Conservation (phyloP, 2,329 filamentous ascomycete genomes). For the Verticillium albo-atrum region DNA sequence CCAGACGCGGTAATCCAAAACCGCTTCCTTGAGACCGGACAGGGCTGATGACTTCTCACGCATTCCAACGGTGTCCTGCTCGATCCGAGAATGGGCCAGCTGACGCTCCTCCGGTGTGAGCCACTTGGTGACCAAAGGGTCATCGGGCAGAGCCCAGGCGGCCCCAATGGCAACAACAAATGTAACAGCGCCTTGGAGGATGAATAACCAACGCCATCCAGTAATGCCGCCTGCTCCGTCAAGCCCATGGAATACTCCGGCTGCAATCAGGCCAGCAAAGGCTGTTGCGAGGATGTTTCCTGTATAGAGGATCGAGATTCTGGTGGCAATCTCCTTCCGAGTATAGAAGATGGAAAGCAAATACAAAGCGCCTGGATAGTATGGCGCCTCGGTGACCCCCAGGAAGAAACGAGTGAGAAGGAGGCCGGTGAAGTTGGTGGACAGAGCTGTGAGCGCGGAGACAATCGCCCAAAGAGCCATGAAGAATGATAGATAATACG, state of each 20-base stretch:
- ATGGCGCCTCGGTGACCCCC: constrained; percentile 9
- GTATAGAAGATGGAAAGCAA: constrained; percentile 6
- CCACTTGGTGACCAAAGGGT: constrained; percentile 38
- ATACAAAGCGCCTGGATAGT: constrained; percentile 6
- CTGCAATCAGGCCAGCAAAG: constrained; percentile 15
- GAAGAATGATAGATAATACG: constrained; percentile 29
- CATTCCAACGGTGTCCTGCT: constrained; percentile 14
- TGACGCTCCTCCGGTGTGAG: constrained; percentile 14
- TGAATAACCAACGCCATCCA: constrained; percentile 64
- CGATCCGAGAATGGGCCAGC: constrained; percentile 15
- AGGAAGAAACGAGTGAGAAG: constrained; percentile 7
- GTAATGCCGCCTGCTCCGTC: constrained; percentile 4
- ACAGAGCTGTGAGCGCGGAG: neutral
- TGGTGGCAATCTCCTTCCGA: constrained; percentile 7
- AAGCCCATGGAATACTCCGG: constrained; percentile 29
- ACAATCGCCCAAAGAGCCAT: constrained; percentile 14
- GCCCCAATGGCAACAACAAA: constrained; percentile 30
- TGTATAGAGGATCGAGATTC: constrained; percentile 9
- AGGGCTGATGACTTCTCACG: constrained; percentile 13
- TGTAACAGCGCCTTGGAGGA: constrained; percentile 67
- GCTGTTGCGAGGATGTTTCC: constrained; percentile 16
- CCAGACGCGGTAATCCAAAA: constrained; percentile 16
- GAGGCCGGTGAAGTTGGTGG: constrained; percentile 3
- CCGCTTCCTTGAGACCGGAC: constrained; percentile 14
- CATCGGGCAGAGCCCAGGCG: constrained; percentile 61